Conservation (phyloP, 73 alveolate species). For the Stentor roeselii region DNA sequence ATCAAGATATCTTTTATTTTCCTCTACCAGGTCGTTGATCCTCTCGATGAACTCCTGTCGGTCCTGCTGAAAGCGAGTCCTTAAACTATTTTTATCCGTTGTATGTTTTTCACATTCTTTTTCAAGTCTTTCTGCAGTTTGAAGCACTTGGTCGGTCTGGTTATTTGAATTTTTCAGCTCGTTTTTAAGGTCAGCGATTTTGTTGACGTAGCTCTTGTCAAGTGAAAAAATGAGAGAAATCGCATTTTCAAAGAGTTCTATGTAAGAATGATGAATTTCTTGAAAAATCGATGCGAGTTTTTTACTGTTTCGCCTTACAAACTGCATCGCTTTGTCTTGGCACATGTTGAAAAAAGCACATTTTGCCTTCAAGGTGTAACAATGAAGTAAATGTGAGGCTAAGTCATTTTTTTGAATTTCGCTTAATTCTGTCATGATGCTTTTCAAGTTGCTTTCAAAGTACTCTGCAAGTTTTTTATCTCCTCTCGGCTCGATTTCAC, state of each 20-base stretch:
- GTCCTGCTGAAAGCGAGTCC: conserved; percentile 18
- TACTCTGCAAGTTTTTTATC: conserved; percentile 66
- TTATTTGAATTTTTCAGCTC: conserved; percentile 29
- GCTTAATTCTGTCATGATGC: conserved; percentile 58
- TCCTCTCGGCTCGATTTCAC: conserved; percentile 40
- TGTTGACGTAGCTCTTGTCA: background rate
- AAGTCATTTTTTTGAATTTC: conserved; percentile 31
- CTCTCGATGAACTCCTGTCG: conserved; percentile 27
- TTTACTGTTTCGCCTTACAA: conserved; percentile 25
- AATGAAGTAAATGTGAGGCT: conserved; percentile 16
- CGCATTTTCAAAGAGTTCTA: conserved; percentile 42
- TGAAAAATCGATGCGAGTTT: conserved; percentile 24
- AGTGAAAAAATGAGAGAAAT: conserved; percentile 18
- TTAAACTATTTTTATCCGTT: background rate
- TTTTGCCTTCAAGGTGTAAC: conserved; percentile 36
- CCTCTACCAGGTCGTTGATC: conserved; percentile 35
- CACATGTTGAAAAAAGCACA: conserved; percentile 36
- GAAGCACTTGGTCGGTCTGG: conserved; percentile 23
- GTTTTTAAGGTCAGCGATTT: conserved; percentile 12
- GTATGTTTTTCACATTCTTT: conserved; percentile 11
- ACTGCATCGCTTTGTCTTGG: conserved; percentile 36
- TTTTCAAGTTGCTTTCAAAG: conserved; percentile 63
- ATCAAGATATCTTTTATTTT: conserved; percentile 50
- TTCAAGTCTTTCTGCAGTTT: conserved; percentile 31
- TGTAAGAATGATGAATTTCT: conserved; percentile 41